A percentile compares a stretch with the other conserved stretches of the same genome.
Conservation (phyloP, 2,329 filamentous ascomycete species). For the Trichophyton rubrum region DNA sequence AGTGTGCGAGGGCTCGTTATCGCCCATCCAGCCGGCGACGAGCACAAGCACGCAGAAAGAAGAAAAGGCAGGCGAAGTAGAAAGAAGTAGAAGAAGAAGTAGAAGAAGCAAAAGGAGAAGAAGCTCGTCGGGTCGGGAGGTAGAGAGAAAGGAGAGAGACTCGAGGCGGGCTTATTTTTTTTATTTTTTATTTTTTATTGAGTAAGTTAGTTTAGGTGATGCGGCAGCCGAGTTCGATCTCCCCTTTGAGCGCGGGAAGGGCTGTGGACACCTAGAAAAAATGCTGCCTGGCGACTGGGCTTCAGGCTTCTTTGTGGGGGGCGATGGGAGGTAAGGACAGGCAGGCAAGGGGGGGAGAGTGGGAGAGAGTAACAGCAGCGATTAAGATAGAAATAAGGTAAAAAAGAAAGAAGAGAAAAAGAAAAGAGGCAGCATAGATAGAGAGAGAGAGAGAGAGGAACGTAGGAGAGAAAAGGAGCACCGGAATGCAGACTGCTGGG, state of each 20-base stretch:
- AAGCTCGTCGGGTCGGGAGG: not conserved
- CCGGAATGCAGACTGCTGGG: no score
- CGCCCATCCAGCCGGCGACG: slow-evolving; percentile 9
- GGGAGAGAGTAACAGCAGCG: not conserved
- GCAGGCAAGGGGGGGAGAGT: not conserved
- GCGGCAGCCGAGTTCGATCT: not conserved
- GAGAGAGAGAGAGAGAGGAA: no score
- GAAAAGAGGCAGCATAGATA: no score
- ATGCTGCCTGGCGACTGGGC: not conserved
- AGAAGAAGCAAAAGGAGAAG: not conserved
- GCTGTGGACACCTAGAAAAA: not conserved
- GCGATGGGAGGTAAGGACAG: not conserved
- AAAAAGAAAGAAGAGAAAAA: no score
- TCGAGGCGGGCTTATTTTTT: not conserved
- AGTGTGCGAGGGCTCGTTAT: slow-evolving; percentile 9
- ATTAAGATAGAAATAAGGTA: no score
- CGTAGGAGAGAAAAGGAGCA: no score
- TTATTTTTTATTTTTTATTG: no score
- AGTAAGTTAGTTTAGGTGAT: not conserved
- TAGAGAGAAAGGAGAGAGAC: not conserved
- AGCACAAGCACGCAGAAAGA: not conserved
- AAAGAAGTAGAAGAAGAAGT: not conserved
- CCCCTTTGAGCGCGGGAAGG: not conserved
- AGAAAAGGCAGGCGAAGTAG: not conserved
- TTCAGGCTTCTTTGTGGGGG: not conserved